These are phyloP conservation scores for Sphaerulina musiva DNA, from an alignment of 2,329 filamentous ascomycete species.

Conservation along the genomic window DNA sequence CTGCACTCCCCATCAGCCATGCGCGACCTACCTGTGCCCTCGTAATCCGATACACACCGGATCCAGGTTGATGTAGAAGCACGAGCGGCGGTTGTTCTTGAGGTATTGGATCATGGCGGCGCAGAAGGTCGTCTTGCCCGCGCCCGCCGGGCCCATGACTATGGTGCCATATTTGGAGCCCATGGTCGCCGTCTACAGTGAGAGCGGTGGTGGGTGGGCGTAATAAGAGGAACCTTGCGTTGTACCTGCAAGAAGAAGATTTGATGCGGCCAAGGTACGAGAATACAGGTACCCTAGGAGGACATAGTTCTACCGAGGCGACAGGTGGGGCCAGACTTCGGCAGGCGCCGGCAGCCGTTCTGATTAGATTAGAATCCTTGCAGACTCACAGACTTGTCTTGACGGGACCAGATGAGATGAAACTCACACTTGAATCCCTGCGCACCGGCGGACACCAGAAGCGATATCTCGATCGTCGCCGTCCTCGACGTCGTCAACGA, in stretches of 20 bases:
- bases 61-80: slow-evolving; percentile 97
- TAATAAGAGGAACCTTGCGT: neutral
- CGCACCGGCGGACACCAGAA: no score
- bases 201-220: neutral
- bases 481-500: no score
- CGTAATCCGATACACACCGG: slow-evolving; percentile 4
- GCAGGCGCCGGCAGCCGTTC: no score
- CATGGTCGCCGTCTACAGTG: slow-evolving; percentile 17
- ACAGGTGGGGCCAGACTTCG: no score
- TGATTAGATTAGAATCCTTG: neutral
- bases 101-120: slow-evolving; percentile 88
- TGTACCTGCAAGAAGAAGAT: neutral
- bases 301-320: no score
- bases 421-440: no score
- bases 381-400: no score
- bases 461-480: no score
- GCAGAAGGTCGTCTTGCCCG: slow-evolving; percentile 96
- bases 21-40: slow-evolving; percentile 5
- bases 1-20: slow-evolving; percentile 41
- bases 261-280: no score
- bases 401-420: no score
- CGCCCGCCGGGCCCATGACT: slow-evolving; percentile 95
- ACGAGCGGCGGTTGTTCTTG: slow-evolving; percentile 80
- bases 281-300: no score
- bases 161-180: slow-evolving; percentile 76